Evolutionary conservation across 352 stramenopile genomes (phyloP), one percentile per base, ranked within the genome.

Genomic region (Elongisporangium prolatum): DNA sequence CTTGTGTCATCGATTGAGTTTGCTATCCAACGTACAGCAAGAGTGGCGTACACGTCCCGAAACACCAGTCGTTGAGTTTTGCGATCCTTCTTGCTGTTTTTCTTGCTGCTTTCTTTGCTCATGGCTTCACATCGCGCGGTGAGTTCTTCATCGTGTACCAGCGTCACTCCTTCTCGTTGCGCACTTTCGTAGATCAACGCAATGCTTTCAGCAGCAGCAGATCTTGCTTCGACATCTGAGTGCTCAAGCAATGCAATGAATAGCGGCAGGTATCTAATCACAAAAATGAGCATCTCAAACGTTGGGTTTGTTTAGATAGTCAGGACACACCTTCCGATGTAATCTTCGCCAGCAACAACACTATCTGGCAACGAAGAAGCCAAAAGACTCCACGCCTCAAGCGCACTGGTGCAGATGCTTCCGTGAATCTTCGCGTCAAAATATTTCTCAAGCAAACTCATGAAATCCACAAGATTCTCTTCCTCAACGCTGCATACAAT

Each of bases 51-150:
- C 57, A 96, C 86, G 56, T 96, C 84, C 20, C 86, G 81, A 51
- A 96, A 96, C 13, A 93, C 83, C 47, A 85, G 72, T 22, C 83
- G 80, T 63, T 96, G 86, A 2, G 81, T 81, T 57, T 96, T 96
- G 22, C 86, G 84, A 48, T 96, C 86, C 52, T 93, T 93, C 61
- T 96, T 96, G 71, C 80, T 93, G 65, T 85, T 93, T 63, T 91
- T 94, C 71, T 96, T 96, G 72, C 80, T 94, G 70, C 61, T 93
- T 48, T 93, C 81, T 60, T 94, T 94, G 78, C 84, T 94, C 83
- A 96, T 86, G 34, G 74, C 64, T 16, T 72, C 72, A 34, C 91
- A 86, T 17, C 80, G 82, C 38, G 82, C 73, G 16, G 93, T n/a
- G 24, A 93, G 82, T 37, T 91, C 77, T 8, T 75, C 79, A 28